Conservation (phyloP, 2,329 filamentous ascomycete species). For the Penicillium sp. region DNA sequence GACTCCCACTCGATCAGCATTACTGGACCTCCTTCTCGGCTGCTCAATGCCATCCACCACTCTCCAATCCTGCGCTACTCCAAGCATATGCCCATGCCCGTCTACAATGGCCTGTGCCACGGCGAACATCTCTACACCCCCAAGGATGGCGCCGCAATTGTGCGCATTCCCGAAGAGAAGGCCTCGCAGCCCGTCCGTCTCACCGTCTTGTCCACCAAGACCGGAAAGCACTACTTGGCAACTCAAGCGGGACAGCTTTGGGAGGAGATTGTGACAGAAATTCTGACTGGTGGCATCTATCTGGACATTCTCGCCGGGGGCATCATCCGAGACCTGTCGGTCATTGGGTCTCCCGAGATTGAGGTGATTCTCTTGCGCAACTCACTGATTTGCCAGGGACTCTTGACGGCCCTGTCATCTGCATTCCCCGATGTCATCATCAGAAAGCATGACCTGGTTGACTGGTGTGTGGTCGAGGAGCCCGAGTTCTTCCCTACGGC, state of each 20-base stretch:
- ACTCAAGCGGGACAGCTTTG: neutral
- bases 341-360: neutral
- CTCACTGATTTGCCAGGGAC: neutral
- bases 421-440: neutral
- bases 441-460: neutral
- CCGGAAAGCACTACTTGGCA: neutral
- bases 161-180: neutral
- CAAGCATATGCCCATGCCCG: slow-evolving; percentile 2
- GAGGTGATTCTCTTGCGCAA: neutral
- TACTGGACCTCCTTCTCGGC: slow-evolving; percentile 6
- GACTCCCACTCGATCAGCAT: slow-evolving; percentile 19
- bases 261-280: slow-evolving; percentile 1
- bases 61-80: slow-evolving; percentile 3
- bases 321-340: neutral
- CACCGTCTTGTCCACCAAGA: neutral
- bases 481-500: slow-evolving; percentile 2
- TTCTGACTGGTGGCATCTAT: neutral
- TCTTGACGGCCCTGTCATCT: neutral
- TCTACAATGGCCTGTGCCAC: slow-evolving; percentile 7
- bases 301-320: neutral
- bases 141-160: neutral
- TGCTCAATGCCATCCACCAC: slow-evolving; percentile 6
- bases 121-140: slow-evolving; percentile 1
- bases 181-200: neutral
- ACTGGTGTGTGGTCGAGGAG: slow-evolving; percentile 1